phyloP scores from a whole-genome alignment of 2,329 filamentous ascomycete species.

The Cucurbitaria berberidis region DNA sequence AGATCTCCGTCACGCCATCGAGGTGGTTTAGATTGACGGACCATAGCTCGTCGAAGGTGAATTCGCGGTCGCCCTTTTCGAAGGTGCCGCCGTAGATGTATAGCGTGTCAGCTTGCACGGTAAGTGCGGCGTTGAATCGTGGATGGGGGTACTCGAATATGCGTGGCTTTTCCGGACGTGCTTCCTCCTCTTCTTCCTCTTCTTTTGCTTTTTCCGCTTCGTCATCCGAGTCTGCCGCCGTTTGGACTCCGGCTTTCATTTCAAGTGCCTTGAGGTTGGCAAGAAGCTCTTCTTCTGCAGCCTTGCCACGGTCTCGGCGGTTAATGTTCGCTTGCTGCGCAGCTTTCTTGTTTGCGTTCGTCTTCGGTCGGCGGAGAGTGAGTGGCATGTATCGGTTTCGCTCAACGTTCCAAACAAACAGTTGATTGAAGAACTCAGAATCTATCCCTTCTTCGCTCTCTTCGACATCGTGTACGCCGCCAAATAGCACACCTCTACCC shows the following conservation, averaged over 20 bases:
- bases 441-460: constrained; percentile 94
- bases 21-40: constrained; percentile 93
- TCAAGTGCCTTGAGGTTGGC: constrained; percentile 86
- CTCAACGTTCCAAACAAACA: constrained; percentile 94
- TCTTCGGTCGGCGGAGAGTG: constrained; percentile 73
- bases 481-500: constrained; percentile 89
- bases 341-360: constrained; percentile 66
- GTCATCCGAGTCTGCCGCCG: constrained; percentile 46
- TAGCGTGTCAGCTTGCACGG: constrained; percentile 88
- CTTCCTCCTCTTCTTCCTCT: constrained; percentile 57
- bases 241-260: constrained; percentile 69
- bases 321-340: constrained; percentile 41
- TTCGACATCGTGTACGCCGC: constrained; percentile 92
- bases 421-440: constrained; percentile 92
- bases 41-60: constrained; percentile 94
- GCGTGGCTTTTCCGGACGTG: constrained; percentile 60
- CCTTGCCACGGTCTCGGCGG: constrained; percentile 75
- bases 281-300: constrained; percentile 89
- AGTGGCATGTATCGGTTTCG: constrained; percentile 94
- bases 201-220: constrained; percentile 40
- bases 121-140: constrained; percentile 87
- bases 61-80: constrained; percentile 93
- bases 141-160: constrained; percentile 86
- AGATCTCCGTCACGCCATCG: constrained; percentile 91
- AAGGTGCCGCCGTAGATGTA: constrained; percentile 96